These are phyloP conservation scores for Cercospora brassicicola DNA, from an alignment of 2,329 filamentous ascomycete genomes.

Conservation along the genomic window DNA sequence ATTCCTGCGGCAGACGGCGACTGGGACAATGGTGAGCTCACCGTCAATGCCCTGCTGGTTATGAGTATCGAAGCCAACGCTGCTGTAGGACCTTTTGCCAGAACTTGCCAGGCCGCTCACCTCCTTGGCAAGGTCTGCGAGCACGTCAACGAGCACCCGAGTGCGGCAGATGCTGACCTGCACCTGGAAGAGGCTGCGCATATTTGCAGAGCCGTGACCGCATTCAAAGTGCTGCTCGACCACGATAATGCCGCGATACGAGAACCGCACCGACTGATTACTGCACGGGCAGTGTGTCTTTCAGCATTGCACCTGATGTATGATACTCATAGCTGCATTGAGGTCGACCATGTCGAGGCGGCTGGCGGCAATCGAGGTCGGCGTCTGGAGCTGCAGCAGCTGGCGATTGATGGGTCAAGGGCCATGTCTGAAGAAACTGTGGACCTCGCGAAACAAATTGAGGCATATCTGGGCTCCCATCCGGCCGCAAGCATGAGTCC, in stretches of 20 bases:
- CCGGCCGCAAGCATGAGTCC: slow-evolving; percentile 16
- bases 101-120: slow-evolving; percentile 27
- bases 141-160: slow-evolving; percentile 25
- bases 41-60: slow-evolving; percentile 24
- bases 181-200: slow-evolving; percentile 27
- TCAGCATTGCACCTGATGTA: slow-evolving; percentile 22
- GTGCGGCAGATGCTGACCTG: slow-evolving; percentile 18
- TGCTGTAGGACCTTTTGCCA: slow-evolving; percentile 24
- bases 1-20: slow-evolving; percentile 18
- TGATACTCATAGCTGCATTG: slow-evolving; percentile 28
- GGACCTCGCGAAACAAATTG: slow-evolving; percentile 18
- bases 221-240: slow-evolving; percentile 16
- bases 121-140: slow-evolving; percentile 24
- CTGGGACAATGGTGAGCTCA: slow-evolving; percentile 24
- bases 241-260: slow-evolving; percentile 6
- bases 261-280: slow-evolving; percentile 19
- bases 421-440: slow-evolving; percentile 12
- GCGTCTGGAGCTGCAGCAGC: slow-evolving; percentile 25
- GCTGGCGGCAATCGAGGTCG: slow-evolving; percentile 19
- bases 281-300: slow-evolving; percentile 21
- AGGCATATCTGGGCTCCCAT: slow-evolving; percentile 2
- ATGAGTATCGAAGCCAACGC: slow-evolving; percentile 27
- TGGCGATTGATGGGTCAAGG: slow-evolving; percentile 25
- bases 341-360: slow-evolving; percentile 21
- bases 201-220: slow-evolving; percentile 20